Conservation (phyloP, 2,329 filamentous ascomycete species). For the Venturia aucupariae region DNA sequence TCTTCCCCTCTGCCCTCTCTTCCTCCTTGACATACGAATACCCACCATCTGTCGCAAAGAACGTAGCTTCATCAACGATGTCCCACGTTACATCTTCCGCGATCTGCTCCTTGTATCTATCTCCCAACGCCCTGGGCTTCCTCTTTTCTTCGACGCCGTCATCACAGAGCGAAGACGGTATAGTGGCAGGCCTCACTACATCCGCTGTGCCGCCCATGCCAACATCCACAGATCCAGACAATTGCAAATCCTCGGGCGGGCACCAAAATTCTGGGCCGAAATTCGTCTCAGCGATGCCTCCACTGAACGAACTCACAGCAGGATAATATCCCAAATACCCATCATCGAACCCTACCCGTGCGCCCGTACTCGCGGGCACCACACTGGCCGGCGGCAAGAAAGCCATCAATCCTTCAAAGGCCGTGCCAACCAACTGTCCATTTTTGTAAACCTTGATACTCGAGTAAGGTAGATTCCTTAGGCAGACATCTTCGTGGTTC, state of each 20-base stretch:
- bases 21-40: constrained; percentile 26
- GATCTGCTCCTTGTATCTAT: constrained; percentile 86
- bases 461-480: constrained; percentile 79
- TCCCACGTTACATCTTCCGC: constrained; percentile 91
- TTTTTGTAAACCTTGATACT: constrained; percentile 91
- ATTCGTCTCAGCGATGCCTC: constrained; percentile 84
- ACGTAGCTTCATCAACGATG: constrained; percentile 88
- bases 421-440: constrained; percentile 72
- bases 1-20: not conserved
- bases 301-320: constrained; percentile 82
- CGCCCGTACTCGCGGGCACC: constrained; percentile 54
- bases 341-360: constrained; percentile 81
- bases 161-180: constrained; percentile 15
- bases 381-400: constrained; percentile 81
- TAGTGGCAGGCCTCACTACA: constrained; percentile 21
- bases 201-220: constrained; percentile 29
- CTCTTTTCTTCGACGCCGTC: not conserved
- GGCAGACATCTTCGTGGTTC: constrained; percentile 62
- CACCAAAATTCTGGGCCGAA: constrained; percentile 93
- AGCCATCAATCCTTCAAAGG: constrained; percentile 78
- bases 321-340: constrained; percentile 95
- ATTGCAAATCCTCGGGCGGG: constrained; percentile 53
- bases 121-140: constrained; percentile 52
- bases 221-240: constrained; percentile 30
- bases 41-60: constrained; percentile 62